Conservation (phyloP, 2,329 filamentous ascomycete species). For the Sporothrix phasma region DNA sequence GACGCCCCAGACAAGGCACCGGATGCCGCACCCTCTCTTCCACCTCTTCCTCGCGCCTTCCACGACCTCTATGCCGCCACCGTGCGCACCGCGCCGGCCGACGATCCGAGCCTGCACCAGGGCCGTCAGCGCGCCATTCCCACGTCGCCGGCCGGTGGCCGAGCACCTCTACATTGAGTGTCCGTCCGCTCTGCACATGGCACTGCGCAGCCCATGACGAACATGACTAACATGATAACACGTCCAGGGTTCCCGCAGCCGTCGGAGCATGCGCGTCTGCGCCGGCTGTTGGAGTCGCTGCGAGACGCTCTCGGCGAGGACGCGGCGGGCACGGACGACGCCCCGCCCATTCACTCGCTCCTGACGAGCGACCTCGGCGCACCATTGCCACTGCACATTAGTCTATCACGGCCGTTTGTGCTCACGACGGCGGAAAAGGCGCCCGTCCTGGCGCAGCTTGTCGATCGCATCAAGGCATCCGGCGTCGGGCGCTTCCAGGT, state of each 20-base stretch:
- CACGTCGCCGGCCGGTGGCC: slow-evolving; percentile 90
- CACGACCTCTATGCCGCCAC: slow-evolving; percentile 83
- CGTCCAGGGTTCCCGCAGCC: slow-evolving; percentile 47
- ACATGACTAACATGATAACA: too few relatives aligned
- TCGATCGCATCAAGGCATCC: slow-evolving; percentile 30
- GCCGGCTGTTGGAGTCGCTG: slow-evolving; percentile 32
- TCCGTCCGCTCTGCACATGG: slow-evolving; percentile 34
- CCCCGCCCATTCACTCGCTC: slow-evolving; percentile 48
- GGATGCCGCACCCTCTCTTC: slow-evolving; percentile 32
- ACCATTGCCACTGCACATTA: slow-evolving; percentile 78
- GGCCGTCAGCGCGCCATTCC: slow-evolving; percentile 69
- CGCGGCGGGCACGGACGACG: background rate
- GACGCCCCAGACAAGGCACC: background rate
- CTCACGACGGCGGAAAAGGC: slow-evolving; percentile 65
- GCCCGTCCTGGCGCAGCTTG: slow-evolving; percentile 50
- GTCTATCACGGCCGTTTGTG: slow-evolving; percentile 71
- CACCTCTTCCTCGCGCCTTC: slow-evolving; percentile 70
- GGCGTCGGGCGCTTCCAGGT: slow-evolving; percentile 28
- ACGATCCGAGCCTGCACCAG: slow-evolving; percentile 77
- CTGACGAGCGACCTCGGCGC: slow-evolving; percentile 69
- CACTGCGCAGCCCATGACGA: background rate
- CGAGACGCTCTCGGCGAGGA: slow-evolving; percentile 24
- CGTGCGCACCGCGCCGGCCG: slow-evolving; percentile 63
- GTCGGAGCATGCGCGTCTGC: slow-evolving; percentile 39
- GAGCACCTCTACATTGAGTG: slow-evolving; percentile 90